A percentile compares a stretch with the other conserved stretches of the same genome.
phyloP scores from a whole-genome alignment of 2,329 filamentous ascomycete species.

The Parasarocladium wereldwijsianum region DNA sequence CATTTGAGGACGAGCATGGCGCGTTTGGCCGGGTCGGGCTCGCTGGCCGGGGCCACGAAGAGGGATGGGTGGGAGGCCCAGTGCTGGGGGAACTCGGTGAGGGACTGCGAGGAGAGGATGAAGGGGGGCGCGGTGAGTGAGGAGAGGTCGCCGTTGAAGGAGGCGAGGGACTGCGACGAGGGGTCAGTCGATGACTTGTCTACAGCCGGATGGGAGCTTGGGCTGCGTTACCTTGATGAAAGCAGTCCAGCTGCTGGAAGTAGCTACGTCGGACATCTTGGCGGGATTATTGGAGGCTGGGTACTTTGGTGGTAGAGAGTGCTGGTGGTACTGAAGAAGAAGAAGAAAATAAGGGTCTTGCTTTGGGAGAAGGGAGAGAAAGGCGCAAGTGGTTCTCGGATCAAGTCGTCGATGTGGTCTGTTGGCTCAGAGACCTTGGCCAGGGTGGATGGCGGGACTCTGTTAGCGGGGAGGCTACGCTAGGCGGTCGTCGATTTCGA shows the following conservation, averaged over 20 bases:
- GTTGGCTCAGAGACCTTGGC: too few relatives aligned
- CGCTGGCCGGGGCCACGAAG: constrained; percentile 68
- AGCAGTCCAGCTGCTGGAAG: constrained; percentile 33
- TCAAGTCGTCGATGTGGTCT: too few relatives aligned
- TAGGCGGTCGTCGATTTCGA: too few relatives aligned
- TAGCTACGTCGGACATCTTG: constrained; percentile 18
- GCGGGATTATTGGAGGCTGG: not conserved
- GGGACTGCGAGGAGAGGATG: constrained; percentile 62
- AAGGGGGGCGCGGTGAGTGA: constrained; percentile 72
- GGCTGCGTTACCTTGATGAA: constrained; percentile 24
- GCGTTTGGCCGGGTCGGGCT: constrained; percentile 67
- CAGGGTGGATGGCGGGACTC: too few relatives aligned
- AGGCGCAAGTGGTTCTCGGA: too few relatives aligned
- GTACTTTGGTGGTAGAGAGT: not conserved
- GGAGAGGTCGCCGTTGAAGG: constrained; percentile 69
- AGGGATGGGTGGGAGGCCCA: constrained; percentile 68
- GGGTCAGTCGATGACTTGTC: constrained; percentile 1
- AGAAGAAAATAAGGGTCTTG: too few relatives aligned
- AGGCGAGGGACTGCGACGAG: constrained; percentile 49
- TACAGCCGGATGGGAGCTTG: constrained; percentile 1
- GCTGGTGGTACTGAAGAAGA: not conserved
- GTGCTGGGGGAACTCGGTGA: constrained; percentile 71
- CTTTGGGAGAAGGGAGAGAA: too few relatives aligned
- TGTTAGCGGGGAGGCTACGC: too few relatives aligned
- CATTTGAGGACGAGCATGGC: constrained; percentile 84